phyloP scores from a whole-genome alignment of 2,329 filamentous ascomycete species.

The Aureobasidium sp. region DNA sequence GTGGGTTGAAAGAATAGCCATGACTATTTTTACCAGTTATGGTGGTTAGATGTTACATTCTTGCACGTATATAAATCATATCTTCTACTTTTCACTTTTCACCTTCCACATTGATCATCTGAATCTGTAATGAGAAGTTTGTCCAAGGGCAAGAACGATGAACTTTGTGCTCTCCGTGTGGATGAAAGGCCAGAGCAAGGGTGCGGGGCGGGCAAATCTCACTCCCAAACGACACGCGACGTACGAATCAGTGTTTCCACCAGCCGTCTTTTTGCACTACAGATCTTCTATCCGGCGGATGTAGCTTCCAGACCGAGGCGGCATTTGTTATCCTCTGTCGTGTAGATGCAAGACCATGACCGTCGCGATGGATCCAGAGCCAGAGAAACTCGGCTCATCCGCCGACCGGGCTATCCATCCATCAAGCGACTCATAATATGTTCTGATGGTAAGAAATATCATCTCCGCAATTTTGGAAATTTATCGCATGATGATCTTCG shows the following conservation, averaged over 20 bases:
- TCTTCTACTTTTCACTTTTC: background rate
- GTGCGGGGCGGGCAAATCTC: background rate
- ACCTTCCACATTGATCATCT: background rate
- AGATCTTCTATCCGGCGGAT: background rate
- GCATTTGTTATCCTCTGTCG: background rate
- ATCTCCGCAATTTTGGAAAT: background rate
- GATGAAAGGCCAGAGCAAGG: background rate
- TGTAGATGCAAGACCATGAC: slow-evolving; percentile 9
- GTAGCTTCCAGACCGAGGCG: background rate
- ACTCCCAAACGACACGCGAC: background rate
- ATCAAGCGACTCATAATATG: slow-evolving; percentile 30
- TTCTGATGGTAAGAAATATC: slow-evolving; percentile 31
- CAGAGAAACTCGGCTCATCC: slow-evolving; percentile 11
- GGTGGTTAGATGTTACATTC: background rate
- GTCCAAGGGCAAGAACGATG: background rate
- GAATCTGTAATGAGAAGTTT: background rate
- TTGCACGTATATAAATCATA: background rate
- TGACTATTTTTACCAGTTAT: background rate
- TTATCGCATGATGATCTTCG: background rate
- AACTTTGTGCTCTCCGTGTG: background rate
- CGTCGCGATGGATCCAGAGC: background rate
- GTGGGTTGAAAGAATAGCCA: background rate
- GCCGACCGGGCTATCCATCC: background rate
- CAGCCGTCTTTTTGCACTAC: background rate
- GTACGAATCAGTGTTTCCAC: background rate